Evolutionary conservation across 1,284 basidiomycete species (phyloP).

Genomic region (Ganoderma boninense): DNA sequence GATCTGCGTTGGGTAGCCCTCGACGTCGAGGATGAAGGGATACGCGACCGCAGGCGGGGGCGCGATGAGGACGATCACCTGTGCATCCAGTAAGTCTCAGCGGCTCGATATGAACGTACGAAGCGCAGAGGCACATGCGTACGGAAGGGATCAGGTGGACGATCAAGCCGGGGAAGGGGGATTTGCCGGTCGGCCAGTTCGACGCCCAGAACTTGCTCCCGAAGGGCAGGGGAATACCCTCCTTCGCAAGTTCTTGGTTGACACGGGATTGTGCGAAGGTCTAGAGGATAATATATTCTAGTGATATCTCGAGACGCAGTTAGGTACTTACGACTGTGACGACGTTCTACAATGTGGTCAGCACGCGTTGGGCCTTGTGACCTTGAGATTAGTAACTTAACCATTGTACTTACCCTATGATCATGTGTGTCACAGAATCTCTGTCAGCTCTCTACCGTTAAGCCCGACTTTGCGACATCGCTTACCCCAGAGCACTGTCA

Average conservation of each 20-base stretch:
- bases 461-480: neutral
- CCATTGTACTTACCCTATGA: neutral
- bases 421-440: slow-evolving; percentile 44
- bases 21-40: slow-evolving; percentile 68
- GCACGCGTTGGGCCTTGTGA: neutral
- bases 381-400: neutral
- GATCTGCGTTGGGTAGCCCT: slow-evolving; percentile 65
- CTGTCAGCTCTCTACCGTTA: slow-evolving; percentile 33
- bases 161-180: slow-evolving; percentile 68
- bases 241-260: slow-evolving; percentile 52
- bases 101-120: neutral
- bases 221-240: slow-evolving; percentile 60
- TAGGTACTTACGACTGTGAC: slow-evolving; percentile 37
- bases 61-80: slow-evolving; percentile 61
- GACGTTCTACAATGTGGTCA: slow-evolving; percentile 32
- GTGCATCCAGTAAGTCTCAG: neutral
- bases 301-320: neutral
- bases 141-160: slow-evolving; percentile 64
- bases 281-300: slow-evolving; percentile 16
- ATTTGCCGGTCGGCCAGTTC: slow-evolving; percentile 68
- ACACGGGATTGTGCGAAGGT: slow-evolving; percentile 41
- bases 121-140: slow-evolving; percentile 46
- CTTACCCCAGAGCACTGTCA: slow-evolving; percentile 3
- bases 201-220: slow-evolving; percentile 73
- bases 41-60: slow-evolving; percentile 75